Conservation (phyloP, 768 basidiomycete species). For the Lactifluus hygrophoroides region DNA sequence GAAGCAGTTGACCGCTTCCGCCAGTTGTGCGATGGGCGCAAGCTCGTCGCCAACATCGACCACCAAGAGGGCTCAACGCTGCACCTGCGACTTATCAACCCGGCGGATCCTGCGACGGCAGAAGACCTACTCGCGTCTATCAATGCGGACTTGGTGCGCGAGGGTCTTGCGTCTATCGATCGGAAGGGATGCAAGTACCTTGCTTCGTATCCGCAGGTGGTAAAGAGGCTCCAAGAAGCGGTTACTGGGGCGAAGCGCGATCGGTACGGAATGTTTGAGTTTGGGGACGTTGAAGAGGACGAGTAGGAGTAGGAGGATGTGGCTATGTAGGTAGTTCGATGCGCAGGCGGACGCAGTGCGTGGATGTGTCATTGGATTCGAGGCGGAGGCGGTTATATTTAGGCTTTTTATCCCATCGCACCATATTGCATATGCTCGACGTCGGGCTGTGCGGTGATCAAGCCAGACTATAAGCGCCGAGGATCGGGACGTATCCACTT, state of each 20-base stretch:
- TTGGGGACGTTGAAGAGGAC: conserved; percentile 86
- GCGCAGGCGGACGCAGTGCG: not conserved
- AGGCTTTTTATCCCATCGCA: not conserved
- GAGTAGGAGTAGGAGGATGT: conserved; percentile 32
- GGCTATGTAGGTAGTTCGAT: not conserved
- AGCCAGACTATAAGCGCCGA: not conserved
- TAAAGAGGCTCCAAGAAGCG: conserved; percentile 55
- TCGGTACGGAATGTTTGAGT: conserved; percentile 80
- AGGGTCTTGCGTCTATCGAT: conserved; percentile 80
- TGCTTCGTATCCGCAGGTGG: conserved; percentile 56
- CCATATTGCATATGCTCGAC: too few relatives aligned
- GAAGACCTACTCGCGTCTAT: conserved; percentile 68
- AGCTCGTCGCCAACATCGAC: conserved; percentile 94
- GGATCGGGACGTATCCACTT: not conserved
- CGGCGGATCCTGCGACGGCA: conserved; percentile 57
- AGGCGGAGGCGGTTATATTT: not conserved
- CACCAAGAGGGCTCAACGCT: conserved; percentile 67
- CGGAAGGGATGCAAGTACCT: conserved; percentile 69
- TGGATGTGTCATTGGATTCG: not conserved
- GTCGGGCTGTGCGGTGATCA: too few relatives aligned
- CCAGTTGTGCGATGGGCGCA: conserved; percentile 80
- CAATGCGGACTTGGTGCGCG: conserved; percentile 83
- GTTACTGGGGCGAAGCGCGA: conserved; percentile 60
- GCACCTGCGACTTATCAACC: conserved; percentile 91
- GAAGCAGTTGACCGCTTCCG: conserved; percentile 88